A percentile compares a stretch with the other conserved stretches of the same genome.
Conservation (phyloP, 2,329 filamentous ascomycete genomes). For the Capronia coronata region DNA sequence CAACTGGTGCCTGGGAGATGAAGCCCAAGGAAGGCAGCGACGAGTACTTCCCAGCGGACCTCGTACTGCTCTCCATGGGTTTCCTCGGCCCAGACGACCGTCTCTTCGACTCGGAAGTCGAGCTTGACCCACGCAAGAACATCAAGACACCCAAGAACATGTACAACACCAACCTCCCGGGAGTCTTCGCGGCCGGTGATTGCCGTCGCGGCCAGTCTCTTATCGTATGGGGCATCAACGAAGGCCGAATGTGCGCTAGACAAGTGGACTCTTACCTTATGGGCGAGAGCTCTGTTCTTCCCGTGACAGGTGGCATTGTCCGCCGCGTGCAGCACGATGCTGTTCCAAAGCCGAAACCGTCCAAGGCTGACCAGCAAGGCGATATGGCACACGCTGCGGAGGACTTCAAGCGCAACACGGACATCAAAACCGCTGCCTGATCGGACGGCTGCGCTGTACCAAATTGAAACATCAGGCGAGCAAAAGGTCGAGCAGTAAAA, state of each 20-base stretch:
- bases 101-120: slow-evolving; percentile 77
- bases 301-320: slow-evolving; percentile 87
- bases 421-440: slow-evolving; percentile 16
- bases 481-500: neutral
- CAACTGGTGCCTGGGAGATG: slow-evolving; percentile 94
- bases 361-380: slow-evolving; percentile 20
- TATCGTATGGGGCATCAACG: slow-evolving; percentile 98
- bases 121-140: slow-evolving; percentile 89
- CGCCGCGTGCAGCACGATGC: slow-evolving; percentile 60
- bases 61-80: slow-evolving; percentile 93
- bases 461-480: slow-evolving; percentile 1
- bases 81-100: slow-evolving; percentile 91
- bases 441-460: too few relatives aligned
- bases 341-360: slow-evolving; percentile 30
- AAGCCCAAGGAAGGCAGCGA: slow-evolving; percentile 91
- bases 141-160: slow-evolving; percentile 86
- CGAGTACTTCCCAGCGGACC: slow-evolving; percentile 92
- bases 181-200: slow-evolving; percentile 90
- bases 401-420: slow-evolving; percentile 17
- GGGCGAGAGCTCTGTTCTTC: slow-evolving; percentile 65
- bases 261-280: slow-evolving; percentile 87
- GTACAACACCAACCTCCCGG: slow-evolving; percentile 80
- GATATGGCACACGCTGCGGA: slow-evolving; percentile 25
- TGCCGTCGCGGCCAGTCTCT: slow-evolving; percentile 90
- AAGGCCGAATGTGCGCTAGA: slow-evolving; percentile 84